Evolutionary conservation across 805 yeast species (phyloP).

Genomic region (Lipomyces orientalis): DNA sequence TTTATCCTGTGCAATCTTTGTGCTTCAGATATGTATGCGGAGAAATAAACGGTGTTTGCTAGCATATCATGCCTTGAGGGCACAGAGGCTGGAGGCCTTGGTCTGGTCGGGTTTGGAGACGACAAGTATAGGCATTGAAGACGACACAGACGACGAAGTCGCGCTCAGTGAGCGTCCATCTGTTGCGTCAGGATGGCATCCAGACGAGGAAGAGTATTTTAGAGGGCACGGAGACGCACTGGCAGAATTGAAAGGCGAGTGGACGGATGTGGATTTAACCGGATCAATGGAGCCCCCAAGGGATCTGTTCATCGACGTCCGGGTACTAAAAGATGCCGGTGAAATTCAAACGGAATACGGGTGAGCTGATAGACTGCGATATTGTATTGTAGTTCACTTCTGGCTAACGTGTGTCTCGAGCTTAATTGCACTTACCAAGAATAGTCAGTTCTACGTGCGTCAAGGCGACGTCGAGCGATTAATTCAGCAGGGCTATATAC

Average conservation of each 20-base stretch:
- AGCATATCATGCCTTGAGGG: slow-evolving; percentile 79
- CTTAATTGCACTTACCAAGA: slow-evolving; percentile 83
- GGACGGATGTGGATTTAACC: slow-evolving; percentile 82
- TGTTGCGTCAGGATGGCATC: slow-evolving; percentile 53
- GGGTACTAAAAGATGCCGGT: slow-evolving; percentile 93
- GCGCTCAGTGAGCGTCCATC: slow-evolving; percentile 38
- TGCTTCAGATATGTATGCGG: slow-evolving; percentile 76
- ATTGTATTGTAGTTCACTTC: slow-evolving; percentile 2
- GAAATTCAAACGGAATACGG: slow-evolving; percentile 98
- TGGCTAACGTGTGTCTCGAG: slow-evolving; percentile 46
- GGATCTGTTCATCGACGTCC: slow-evolving; percentile 89
- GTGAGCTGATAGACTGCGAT: slow-evolving; percentile 31
- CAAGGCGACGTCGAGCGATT: slow-evolving; percentile 92
- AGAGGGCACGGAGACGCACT: slow-evolving; percentile 72
- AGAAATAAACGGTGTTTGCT: slow-evolving; percentile 88
- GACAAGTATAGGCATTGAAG: slow-evolving; percentile 39
- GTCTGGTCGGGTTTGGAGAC: slow-evolving; percentile 40
- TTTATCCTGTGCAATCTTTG: slow-evolving; percentile 53
- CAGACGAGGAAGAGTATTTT: slow-evolving; percentile 78
- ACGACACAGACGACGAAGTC: slow-evolving; percentile 49
- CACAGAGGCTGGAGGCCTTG: slow-evolving; percentile 59
- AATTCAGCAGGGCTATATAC: slow-evolving; percentile 91
- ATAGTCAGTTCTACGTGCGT: slow-evolving; percentile 92
- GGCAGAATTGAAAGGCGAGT: slow-evolving; percentile 75
- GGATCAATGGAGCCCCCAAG: slow-evolving; percentile 91